These are phyloP conservation scores for Coffea eugenioides DNA, from an alignment of 257 asterid species.

Conservation along the genomic window DNA sequence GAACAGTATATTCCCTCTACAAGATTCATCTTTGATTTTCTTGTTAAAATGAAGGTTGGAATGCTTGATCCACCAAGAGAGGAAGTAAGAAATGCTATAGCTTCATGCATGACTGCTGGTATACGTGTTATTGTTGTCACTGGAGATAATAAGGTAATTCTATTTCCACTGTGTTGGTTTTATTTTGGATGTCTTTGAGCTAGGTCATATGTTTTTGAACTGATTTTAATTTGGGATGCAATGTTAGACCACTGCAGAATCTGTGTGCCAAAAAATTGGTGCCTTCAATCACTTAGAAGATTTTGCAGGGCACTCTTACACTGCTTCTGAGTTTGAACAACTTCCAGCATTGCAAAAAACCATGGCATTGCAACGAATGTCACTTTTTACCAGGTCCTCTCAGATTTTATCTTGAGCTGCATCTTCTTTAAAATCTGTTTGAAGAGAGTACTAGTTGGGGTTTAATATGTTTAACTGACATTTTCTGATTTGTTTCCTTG, in stretches of 20 bases:
- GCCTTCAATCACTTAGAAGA: constrained; percentile 83
- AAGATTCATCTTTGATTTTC: not conserved
- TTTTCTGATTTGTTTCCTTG: constrained; percentile 22
- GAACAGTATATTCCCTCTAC: not conserved
- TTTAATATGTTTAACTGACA: not conserved
- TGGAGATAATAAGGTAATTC: constrained; percentile 93
- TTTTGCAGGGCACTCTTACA: constrained; percentile 77
- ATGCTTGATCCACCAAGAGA: constrained; percentile 99
- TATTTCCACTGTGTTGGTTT: constrained; percentile 3
- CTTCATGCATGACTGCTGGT: constrained; percentile 98
- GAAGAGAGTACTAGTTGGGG: not conserved
- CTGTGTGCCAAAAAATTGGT: constrained; percentile 83
- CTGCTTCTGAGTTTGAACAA: constrained; percentile 96
- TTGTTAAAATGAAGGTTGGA: constrained; percentile 64
- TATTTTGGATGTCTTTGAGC: constrained; percentile 15
- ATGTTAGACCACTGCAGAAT: constrained; percentile 83
- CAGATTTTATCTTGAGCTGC: not conserved
- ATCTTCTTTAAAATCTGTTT: not conserved
- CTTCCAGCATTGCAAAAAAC: constrained; percentile 88
- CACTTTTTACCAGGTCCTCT: constrained; percentile 72
- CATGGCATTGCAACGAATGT: constrained; percentile 84
- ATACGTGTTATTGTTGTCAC: constrained; percentile 98
- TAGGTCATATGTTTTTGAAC: constrained; percentile 10
- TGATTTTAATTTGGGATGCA: constrained; percentile 27
- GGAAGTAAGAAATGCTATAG: constrained; percentile 89